A percentile compares a stretch with the other conserved stretches of the same genome.
Conservation (phyloP, 768 basidiomycete genomes). For the Trametes maxima region DNA sequence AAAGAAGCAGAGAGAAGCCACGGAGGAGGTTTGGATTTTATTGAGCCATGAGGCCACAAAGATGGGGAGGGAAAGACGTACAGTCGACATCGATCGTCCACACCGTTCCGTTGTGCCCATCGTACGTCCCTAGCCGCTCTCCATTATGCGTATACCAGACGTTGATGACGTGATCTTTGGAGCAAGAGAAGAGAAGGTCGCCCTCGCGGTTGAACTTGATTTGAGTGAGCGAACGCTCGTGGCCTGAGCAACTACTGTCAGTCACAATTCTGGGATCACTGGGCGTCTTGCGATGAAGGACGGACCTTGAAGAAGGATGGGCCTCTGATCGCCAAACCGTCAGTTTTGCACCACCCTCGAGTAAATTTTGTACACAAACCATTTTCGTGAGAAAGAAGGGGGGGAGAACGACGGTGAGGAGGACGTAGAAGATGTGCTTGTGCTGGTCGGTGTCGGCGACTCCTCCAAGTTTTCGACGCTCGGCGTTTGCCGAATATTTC, state of each 20-base stretch:
- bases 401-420: background rate
- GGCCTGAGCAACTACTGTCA: constrained; percentile 53
- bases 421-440: constrained; percentile 12
- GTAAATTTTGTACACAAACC: constrained; percentile 17
- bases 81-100: constrained; percentile 98
- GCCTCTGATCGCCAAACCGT: constrained; percentile 29
- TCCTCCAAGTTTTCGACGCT: constrained; percentile 22
- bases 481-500: constrained; percentile 17
- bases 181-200: constrained; percentile 92
- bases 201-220: constrained; percentile 98
- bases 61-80: constrained; percentile 43
- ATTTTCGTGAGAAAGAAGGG: constrained; percentile 23
- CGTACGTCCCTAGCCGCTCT: constrained; percentile 94
- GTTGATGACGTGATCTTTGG: constrained; percentile 94
- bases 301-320: constrained; percentile 40
- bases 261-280: background rate
- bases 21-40: background rate
- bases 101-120: constrained; percentile 93
- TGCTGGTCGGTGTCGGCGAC: constrained; percentile 13
- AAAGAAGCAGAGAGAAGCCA: background rate
- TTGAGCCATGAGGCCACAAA: background rate
- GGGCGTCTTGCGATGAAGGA: background rate
- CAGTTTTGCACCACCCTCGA: background rate
- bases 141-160: constrained; percentile 98
- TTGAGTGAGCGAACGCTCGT: constrained; percentile 96